Base-by-base conservation (phyloP, 805 yeast species). In the Candida ortonii region DNA sequence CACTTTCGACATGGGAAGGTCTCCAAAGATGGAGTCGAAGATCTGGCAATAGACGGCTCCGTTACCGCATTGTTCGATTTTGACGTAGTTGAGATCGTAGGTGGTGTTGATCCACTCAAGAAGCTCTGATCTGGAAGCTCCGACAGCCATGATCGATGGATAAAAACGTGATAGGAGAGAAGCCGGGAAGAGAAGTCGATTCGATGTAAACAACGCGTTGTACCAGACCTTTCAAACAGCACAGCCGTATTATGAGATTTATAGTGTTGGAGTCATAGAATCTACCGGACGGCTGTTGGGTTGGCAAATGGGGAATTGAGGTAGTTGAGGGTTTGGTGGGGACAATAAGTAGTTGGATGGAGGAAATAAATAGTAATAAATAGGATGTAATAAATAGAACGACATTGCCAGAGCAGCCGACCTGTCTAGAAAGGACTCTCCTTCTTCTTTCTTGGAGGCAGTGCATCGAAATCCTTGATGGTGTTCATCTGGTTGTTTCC, bases 21-120 rank as follows among this genome's bases (percentile, higher is more conserved):
- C 96, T 7, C 82, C 79, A 50, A 70, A 84, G 13, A 93, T 78
- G 6, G 88, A 76, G 59, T 93, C 97, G 67, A 90, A 70, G 24
- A 93, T 72, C 64, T 89, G 96, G 59, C 97, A 88, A 57, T 86
- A 90, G 1, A 87, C 90, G 1, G 96, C 96, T 2, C 99, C 99
- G 2, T 84, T 76, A 12, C 99, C 99, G 55, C 96, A 81, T 59
- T 89, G 89, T 55, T 93, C 98, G 2, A 93, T 82, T 55, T 84
- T 86, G 22, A 77, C 68, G 50, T 84, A 76, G 43, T 78, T 67
- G 25, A 88, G 60, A 27, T 72, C 72, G 29, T 87, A 67, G 3
- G 84, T 71, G 26, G 73, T 68, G 53, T 90, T 90, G 46, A 93
- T 68, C 97, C 97, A 93, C 36, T 71, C 73, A 36, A 93, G 62